Evolutionary conservation across 1,284 basidiomycete species (phyloP).

Genomic region (Fomitopsis pinicola): DNA sequence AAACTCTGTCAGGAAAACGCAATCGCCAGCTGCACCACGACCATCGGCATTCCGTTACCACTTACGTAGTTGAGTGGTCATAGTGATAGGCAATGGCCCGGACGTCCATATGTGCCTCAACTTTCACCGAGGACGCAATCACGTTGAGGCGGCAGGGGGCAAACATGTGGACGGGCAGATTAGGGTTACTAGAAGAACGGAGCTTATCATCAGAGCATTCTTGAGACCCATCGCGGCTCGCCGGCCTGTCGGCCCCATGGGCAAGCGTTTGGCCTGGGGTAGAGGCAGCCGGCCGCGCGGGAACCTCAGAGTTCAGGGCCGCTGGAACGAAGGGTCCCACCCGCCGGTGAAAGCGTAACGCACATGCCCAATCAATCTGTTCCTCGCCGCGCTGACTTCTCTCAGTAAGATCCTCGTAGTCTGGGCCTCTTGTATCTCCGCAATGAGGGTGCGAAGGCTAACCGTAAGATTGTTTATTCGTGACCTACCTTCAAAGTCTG

Average conservation of each 20-base stretch:
- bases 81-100: not conserved
- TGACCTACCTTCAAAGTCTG: not conserved
- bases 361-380: slow-evolving; percentile 15
- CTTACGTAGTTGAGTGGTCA: not conserved
- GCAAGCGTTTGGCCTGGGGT: not conserved
- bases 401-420: slow-evolving; percentile 16
- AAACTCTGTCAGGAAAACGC: not conserved
- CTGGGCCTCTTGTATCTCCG: slow-evolving; percentile 11
- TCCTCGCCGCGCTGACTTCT: slow-evolving; percentile 11
- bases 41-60: not conserved
- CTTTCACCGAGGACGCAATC: not conserved
- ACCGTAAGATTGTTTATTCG: slow-evolving; percentile 16
- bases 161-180: not conserved
- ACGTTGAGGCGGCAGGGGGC: not conserved
- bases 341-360: slow-evolving; percentile 13
- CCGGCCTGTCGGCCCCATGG: not conserved
- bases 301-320: not conserved
- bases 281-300: slow-evolving; percentile 2
- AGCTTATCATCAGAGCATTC: not conserved
- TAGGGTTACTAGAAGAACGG: not conserved
- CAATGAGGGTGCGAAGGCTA: slow-evolving; percentile 28
- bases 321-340: slow-evolving; percentile 12
- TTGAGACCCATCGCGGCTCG: not conserved
- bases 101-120: not conserved
- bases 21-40: not conserved